phyloP scores from a whole-genome alignment of 345 rosid species.

The Populus alba region DNA sequence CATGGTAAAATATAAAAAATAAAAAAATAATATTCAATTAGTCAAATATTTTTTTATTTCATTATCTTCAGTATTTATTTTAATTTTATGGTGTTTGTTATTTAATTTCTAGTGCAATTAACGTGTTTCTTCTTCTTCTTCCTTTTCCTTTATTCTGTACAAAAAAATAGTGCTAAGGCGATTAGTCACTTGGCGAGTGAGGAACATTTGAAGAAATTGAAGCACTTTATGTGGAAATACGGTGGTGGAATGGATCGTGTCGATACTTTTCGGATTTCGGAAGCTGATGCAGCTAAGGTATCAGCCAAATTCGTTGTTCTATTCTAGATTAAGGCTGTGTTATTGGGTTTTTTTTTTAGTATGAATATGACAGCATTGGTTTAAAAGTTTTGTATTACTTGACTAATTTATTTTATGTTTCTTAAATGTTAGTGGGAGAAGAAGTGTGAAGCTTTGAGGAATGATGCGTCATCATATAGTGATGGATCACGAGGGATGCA shows the following conservation, averaged over 20 bases:
- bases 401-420: background rate
- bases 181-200: slow-evolving; percentile 63
- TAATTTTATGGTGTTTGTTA: background rate
- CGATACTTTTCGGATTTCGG: slow-evolving; percentile 50
- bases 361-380: background rate
- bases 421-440: slow-evolving; percentile 59
- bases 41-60: background rate
- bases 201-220: slow-evolving; percentile 68
- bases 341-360: background rate
- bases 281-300: slow-evolving; percentile 68
- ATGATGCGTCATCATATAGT: slow-evolving; percentile 34
- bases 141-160: too few species aligned
- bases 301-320: background rate
- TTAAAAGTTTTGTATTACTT: background rate
- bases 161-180: slow-evolving; percentile 51
- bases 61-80: background rate
- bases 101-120: background rate
- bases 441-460: slow-evolving; percentile 52
- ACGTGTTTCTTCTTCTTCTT: background rate
- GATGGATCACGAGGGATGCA: slow-evolving; percentile 37
- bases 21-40: background rate
- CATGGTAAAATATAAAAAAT: slow-evolving; percentile 44
- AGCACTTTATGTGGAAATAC: slow-evolving; percentile 76
- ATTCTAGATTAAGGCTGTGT: background rate
- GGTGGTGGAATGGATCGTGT: slow-evolving; percentile 58